phyloP scores from a whole-genome alignment of 2,329 filamentous ascomycete genomes.

The Parastagonospora avenae region DNA sequence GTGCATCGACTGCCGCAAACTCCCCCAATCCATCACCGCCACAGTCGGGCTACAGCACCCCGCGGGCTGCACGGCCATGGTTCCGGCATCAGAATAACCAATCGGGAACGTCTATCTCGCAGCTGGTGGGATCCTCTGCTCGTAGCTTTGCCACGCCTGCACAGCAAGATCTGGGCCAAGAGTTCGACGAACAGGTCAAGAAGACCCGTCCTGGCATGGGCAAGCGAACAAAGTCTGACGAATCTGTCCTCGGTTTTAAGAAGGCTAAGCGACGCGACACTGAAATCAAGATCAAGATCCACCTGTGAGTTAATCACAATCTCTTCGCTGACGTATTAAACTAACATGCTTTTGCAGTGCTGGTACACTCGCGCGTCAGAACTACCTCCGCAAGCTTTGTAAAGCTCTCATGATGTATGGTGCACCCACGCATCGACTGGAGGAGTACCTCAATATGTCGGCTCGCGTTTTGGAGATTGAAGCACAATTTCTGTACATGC shows the following conservation, averaged over 20 bases:
- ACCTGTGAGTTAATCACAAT: conserved; percentile 49
- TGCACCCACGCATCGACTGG: conserved; percentile 86
- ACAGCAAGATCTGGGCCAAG: conserved; percentile 49
- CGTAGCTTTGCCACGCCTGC: conserved; percentile 49
- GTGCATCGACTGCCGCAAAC: conserved; percentile 42
- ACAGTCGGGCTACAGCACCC: conserved; percentile 50
- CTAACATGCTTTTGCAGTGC: conserved; percentile 36
- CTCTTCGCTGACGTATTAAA: background rate
- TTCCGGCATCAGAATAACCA: conserved; percentile 41
- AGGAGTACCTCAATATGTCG: conserved; percentile 91
- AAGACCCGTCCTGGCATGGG: conserved; percentile 44
- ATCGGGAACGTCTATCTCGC: conserved; percentile 50
- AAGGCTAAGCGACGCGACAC: conserved; percentile 51
- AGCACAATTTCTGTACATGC: conserved; percentile 86
- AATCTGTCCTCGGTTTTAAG: conserved; percentile 45
- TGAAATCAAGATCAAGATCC: conserved; percentile 63
- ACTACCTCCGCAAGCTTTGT: conserved; percentile 84
- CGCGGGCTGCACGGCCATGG: conserved; percentile 44
- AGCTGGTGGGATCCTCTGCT: conserved; percentile 52
- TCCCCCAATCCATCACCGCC: conserved; percentile 48
- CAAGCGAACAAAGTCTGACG: conserved; percentile 44
- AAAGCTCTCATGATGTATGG: conserved; percentile 87
- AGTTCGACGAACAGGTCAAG: conserved; percentile 49
- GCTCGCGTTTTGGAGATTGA: conserved; percentile 88
- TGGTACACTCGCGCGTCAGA: conserved; percentile 76